Conservation (phyloP, 257 asterid species). For the Fraxinus pennsylvanica region DNA sequence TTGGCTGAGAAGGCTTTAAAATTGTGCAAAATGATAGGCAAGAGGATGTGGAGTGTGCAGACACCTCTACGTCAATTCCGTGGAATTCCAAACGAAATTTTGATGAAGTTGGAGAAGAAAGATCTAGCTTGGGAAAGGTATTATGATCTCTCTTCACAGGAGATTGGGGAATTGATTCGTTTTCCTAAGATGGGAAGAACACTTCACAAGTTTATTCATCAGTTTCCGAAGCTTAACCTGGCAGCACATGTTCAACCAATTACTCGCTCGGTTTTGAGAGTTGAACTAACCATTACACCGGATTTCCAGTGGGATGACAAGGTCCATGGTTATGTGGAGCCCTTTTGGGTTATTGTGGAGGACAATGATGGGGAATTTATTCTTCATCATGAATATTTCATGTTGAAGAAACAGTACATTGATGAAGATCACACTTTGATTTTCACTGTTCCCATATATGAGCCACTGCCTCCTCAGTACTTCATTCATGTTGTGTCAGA, state of each 20-base stretch:
- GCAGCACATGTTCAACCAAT: conserved; percentile 25
- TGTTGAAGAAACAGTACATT: conserved; percentile 22
- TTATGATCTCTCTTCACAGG: conserved; percentile 24
- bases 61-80: conserved; percentile 16
- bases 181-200: conserved; percentile 17
- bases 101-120: conserved; percentile 23
- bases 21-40: conserved; percentile 6
- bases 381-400: conserved; percentile 19
- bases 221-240: conserved; percentile 21
- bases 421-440: conserved; percentile 21
- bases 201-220: conserved; percentile 24
- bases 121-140: conserved; percentile 25
- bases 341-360: conserved; percentile 11
- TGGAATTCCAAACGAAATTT: conserved; percentile 21
- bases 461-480: conserved; percentile 20
- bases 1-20: conserved; percentile 25
- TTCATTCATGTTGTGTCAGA: conserved; percentile 19
- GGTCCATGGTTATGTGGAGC: conserved; percentile 6
- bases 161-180: conserved; percentile 17
- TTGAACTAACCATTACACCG: not conserved
- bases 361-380: conserved; percentile 21
- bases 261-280: conserved; percentile 16
- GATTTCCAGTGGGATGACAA: conserved; percentile 7
- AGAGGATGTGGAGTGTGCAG: conserved; percentile 15
- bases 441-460: conserved; percentile 20